Conservation (phyloP, 176 grass and related monocot genomes). For the Cenchrus fungigraminus region DNA sequence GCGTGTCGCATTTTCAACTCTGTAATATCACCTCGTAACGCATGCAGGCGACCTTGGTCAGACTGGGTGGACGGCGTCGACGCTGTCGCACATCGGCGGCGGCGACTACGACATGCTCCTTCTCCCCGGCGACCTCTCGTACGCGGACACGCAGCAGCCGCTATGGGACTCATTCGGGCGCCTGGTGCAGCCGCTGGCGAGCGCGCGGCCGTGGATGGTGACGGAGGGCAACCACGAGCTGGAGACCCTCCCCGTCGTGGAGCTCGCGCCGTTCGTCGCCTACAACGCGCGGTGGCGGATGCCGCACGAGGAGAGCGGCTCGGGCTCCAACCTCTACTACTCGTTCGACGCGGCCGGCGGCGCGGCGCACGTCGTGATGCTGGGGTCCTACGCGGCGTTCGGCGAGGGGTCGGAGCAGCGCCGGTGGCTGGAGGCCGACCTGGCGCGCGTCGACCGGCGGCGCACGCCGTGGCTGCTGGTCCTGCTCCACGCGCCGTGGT, state of each 20-base stretch:
- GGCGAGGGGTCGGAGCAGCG: constrained; percentile 51
- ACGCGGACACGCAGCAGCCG: constrained; percentile 71
- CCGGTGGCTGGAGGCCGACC: constrained; percentile 60
- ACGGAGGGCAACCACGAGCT: constrained; percentile 83
- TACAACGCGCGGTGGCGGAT: constrained; percentile 85
- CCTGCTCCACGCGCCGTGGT: constrained; percentile 82
- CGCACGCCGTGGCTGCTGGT: constrained; percentile 64
- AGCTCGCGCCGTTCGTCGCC: constrained; percentile 50
- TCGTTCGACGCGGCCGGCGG: constrained; percentile 74
- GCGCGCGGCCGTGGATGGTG: constrained; percentile 85
- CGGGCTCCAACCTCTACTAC: constrained; percentile 76
- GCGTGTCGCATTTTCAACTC: background rate
- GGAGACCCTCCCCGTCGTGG: constrained; percentile 47
- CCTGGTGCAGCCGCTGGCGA: constrained; percentile 66
- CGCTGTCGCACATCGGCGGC: constrained; percentile 62
- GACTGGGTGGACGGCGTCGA: constrained; percentile 79
- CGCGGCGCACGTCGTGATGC: constrained; percentile 67
- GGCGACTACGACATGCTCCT: constrained; percentile 78
- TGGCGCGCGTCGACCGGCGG: constrained; percentile 56
- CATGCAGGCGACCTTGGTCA: constrained; percentile 68
- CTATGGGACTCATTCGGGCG: constrained; percentile 85
- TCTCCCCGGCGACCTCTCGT: constrained; percentile 81
- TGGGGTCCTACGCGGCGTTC: constrained; percentile 64
- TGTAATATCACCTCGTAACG: too few relatives aligned
- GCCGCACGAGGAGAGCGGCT: constrained; percentile 67